A percentile compares a stretch with the other conserved stretches of the same genome.
Evolutionary conservation across 495 filamentous ascomycete species (phyloP).

Genomic region (Elaphomyces granulatus): DNA sequence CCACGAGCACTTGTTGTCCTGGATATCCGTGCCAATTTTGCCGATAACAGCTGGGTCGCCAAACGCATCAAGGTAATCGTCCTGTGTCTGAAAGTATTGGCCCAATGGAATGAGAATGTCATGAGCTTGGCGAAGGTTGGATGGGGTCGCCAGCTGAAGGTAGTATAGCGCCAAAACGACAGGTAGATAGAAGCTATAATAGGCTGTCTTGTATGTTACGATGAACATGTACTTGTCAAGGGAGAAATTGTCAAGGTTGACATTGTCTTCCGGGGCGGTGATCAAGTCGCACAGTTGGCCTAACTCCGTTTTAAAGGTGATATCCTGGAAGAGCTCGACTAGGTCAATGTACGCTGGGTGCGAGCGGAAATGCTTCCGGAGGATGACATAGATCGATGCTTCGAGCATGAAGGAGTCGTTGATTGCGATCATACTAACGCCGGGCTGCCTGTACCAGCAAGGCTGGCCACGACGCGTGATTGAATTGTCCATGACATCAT

Average conservation of each 20-base stretch:
- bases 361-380: constrained; percentile 81
- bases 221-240: constrained; percentile 96
- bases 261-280: constrained; percentile 83
- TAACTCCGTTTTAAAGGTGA: constrained; percentile 82
- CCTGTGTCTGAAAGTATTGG: constrained; percentile 98
- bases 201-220: constrained; percentile 98
- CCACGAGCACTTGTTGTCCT: constrained; percentile 99
- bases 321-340: constrained; percentile 90
- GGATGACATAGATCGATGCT: constrained; percentile 70
- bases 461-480: constrained; percentile 86
- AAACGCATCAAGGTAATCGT: constrained; percentile 97
- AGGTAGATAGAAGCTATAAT: constrained; percentile 96
- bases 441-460: constrained; percentile 84
- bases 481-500: constrained; percentile 95
- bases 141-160: constrained; percentile 62
- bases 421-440: constrained; percentile 88
- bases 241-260: constrained; percentile 82
- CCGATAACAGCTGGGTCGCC: constrained; percentile 89
- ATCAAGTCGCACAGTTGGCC: constrained; percentile 90
- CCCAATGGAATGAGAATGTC: constrained; percentile 96
- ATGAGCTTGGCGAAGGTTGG: constrained; percentile 73
- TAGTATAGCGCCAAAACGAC: constrained; percentile 81
- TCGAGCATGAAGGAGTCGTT: constrained; percentile 98
- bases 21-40: constrained; percentile 97
- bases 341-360: constrained; percentile 81